Evolutionary conservation across 805 yeast genomes (phyloP).

Genomic region (Isabelozyma pseudorhagii): DNA sequence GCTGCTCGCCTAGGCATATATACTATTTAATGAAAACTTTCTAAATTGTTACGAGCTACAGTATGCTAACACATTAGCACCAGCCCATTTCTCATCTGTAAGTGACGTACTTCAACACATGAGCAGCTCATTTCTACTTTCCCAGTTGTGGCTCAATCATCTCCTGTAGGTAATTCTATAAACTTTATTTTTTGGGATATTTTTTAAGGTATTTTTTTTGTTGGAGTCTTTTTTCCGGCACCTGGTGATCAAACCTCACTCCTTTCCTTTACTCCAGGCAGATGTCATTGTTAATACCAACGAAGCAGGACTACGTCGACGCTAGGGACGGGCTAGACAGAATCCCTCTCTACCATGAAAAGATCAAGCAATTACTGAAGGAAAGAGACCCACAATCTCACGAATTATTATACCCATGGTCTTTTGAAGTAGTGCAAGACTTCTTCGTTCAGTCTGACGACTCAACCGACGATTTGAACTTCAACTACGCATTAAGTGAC

Average conservation of each 20-base stretch:
- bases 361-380: slow-evolving; percentile 4
- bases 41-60: no score
- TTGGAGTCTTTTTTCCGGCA: background rate
- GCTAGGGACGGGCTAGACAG: slow-evolving; percentile 25
- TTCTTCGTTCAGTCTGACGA: slow-evolving; percentile 44
- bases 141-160: no score
- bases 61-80: no score
- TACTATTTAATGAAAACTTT: no score
- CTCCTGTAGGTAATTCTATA: no score
- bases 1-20: background rate
- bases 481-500: slow-evolving; percentile 39
- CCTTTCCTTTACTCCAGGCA: background rate
- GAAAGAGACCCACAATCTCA: slow-evolving; percentile 20
- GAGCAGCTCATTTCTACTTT: no score
- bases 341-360: slow-evolving; percentile 12
- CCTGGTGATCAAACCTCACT: background rate
- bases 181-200: no score
- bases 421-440: slow-evolving; percentile 42
- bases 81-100: no score
- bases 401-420: slow-evolving; percentile 29
- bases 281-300: slow-evolving; percentile 30
- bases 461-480: slow-evolving; percentile 43
- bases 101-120: no score
- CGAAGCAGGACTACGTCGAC: slow-evolving; percentile 25
- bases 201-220: no score